Conservation (phyloP, 805 yeast genomes). For the Yamadazyma akitaensis region DNA sequence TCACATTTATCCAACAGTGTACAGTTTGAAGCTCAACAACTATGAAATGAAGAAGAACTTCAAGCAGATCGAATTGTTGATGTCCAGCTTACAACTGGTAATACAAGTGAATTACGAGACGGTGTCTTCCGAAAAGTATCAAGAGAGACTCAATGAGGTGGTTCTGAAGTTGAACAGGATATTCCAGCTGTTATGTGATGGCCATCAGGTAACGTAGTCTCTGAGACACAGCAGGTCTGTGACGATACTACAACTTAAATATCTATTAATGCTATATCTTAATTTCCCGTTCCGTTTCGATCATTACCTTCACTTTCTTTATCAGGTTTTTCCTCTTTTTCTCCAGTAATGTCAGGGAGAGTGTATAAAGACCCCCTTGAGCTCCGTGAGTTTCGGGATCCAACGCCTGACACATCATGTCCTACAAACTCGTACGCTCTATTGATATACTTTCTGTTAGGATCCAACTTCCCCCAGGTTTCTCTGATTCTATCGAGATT, state of each 20-base stretch:
- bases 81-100: neutral
- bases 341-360: neutral
- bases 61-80: slow-evolving; percentile 2
- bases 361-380: slow-evolving; percentile 2
- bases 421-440: slow-evolving; percentile 34
- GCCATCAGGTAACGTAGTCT: too few relatives aligned
- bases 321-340: neutral
- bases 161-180: neutral
- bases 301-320: too few relatives aligned
- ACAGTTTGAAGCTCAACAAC: slow-evolving; percentile 7
- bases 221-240: neutral
- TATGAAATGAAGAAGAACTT: slow-evolving; percentile 8
- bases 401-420: slow-evolving; percentile 6
- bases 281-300: too few relatives aligned
- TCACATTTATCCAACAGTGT: slow-evolving; percentile 3
- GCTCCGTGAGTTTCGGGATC: neutral
- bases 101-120: neutral
- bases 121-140: slow-evolving; percentile 11
- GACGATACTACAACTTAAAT: neutral
- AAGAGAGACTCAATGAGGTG: slow-evolving; percentile 11
- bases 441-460: slow-evolving; percentile 35
- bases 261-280: neutral
- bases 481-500: slow-evolving; percentile 40
- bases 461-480: slow-evolving; percentile 39
- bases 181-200: neutral